These are phyloP conservation scores for Candida coquimbonensis DNA, from an alignment of 805 yeast genomes.

Conservation along the genomic window DNA sequence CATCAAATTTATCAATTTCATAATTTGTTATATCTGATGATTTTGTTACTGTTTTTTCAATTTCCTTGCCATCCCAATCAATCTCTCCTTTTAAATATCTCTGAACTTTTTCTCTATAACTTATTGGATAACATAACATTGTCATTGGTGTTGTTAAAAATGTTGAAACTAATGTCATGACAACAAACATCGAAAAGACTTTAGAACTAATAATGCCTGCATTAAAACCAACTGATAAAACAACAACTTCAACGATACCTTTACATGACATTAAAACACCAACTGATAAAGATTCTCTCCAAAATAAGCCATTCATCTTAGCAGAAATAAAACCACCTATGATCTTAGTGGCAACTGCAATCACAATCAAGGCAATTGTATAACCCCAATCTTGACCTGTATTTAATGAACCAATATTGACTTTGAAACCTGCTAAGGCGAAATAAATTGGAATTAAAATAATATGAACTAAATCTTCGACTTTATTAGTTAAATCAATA, in stretches of 20 bases:
- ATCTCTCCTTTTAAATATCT: constrained; percentile 22
- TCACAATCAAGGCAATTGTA: constrained; percentile 54
- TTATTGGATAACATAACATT: constrained; percentile 50
- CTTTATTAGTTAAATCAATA: constrained; percentile 59
- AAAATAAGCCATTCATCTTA: constrained; percentile 49
- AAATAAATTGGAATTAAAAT: constrained; percentile 72
- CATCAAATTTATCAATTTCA: constrained; percentile 7
- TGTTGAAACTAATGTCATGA: constrained; percentile 76
- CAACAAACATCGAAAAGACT: constrained; percentile 72
- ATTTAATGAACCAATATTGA: constrained; percentile 55
- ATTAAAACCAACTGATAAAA: constrained; percentile 63
- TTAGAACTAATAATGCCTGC: constrained; percentile 60
- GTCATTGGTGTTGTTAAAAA: constrained; percentile 78
- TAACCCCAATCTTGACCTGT: constrained; percentile 75
- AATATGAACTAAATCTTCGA: constrained; percentile 71
- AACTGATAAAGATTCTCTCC: constrained; percentile 71
- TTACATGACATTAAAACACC: constrained; percentile 84
- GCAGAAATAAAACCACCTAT: constrained; percentile 64
- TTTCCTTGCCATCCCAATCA: constrained; percentile 25
- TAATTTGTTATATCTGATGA: constrained; percentile 4
- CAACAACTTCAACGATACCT: constrained; percentile 83
- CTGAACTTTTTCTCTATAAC: constrained; percentile 47
- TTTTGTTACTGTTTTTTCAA: constrained; percentile 7
- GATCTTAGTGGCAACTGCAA: constrained; percentile 65
- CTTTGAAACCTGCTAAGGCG: constrained; percentile 72